Percentiles rank a stretch among this genome's conserved stretches.
Evolutionary conservation across 2,329 filamentous ascomycete genomes (phyloP).

Genomic region (Diaporthe citri): DNA sequence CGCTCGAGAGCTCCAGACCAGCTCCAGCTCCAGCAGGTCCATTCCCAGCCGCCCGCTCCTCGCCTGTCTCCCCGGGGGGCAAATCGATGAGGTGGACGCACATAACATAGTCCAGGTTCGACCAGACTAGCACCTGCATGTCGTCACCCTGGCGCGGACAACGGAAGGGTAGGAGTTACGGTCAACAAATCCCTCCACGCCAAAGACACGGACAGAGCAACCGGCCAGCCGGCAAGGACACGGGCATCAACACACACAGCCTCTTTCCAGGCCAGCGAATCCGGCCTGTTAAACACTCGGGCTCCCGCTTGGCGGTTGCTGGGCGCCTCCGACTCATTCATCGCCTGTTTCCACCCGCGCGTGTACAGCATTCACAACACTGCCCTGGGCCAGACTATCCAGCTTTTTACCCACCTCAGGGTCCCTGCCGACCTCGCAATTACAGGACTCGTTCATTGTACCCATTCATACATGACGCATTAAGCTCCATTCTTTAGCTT

Average conservation of each 20-base stretch:
- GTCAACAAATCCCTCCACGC: slow-evolving; percentile 11
- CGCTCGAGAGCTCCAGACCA: slow-evolving; percentile 15
- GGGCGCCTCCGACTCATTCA: slow-evolving; percentile 23
- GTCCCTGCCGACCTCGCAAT: slow-evolving; percentile 13
- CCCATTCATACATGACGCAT: background rate
- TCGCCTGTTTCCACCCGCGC: slow-evolving; percentile 26
- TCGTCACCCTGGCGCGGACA: slow-evolving; percentile 25
- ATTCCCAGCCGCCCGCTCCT: slow-evolving; percentile 26
- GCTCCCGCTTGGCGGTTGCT: slow-evolving; percentile 15
- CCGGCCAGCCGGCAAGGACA: background rate
- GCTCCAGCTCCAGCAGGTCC: slow-evolving; percentile 26
- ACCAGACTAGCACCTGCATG: slow-evolving; percentile 13
- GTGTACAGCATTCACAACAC: slow-evolving; percentile 12
- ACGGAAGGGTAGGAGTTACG: slow-evolving; percentile 9
- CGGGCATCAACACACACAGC: slow-evolving; percentile 17
- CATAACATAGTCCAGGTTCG: slow-evolving; percentile 2
- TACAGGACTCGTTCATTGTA: background rate
- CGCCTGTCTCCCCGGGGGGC: slow-evolving; percentile 16
- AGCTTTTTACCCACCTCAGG: background rate
- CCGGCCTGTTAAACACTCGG: slow-evolving; percentile 9
- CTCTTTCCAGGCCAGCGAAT: slow-evolving; percentile 4
- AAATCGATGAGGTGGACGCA: slow-evolving; percentile 26
- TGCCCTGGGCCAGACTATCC: slow-evolving; percentile 1
- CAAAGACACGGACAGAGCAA: background rate
- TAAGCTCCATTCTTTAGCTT: slow-evolving; percentile 4